phyloP scores from a whole-genome alignment of 805 yeast genomes.

The Diddensiella santjacobensis region DNA sequence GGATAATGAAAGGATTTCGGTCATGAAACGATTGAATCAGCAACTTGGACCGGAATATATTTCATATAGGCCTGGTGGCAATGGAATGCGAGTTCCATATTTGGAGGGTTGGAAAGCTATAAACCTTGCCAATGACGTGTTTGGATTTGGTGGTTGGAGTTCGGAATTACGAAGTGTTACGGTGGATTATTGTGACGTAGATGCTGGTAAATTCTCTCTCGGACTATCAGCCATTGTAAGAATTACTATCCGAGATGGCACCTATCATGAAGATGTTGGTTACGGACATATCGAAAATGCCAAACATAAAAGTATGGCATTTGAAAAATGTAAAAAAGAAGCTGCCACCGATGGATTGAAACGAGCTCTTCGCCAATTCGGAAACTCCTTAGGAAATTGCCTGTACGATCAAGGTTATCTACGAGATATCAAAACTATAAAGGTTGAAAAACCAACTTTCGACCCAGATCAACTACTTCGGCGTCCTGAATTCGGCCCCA shows the following conservation, averaged over 20 bases:
- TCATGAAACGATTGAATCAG: slow-evolving; percentile 22
- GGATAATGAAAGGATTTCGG: slow-evolving; percentile 9
- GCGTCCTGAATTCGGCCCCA: slow-evolving; percentile 13
- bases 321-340: slow-evolving; percentile 76
- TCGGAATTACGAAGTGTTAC: slow-evolving; percentile 55
- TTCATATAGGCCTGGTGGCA: slow-evolving; percentile 59
- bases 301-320: slow-evolving; percentile 57
- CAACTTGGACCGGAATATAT: slow-evolving; percentile 36
- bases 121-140: slow-evolving; percentile 67
- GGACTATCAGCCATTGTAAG: slow-evolving; percentile 46
- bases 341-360: slow-evolving; percentile 84
- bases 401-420: slow-evolving; percentile 33
- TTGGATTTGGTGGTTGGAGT: slow-evolving; percentile 78
- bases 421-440: slow-evolving; percentile 23
- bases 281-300: slow-evolving; percentile 63
- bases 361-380: slow-evolving; percentile 74
- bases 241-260: slow-evolving; percentile 73
- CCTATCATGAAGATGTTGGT: slow-evolving; percentile 76
- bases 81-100: slow-evolving; percentile 50
- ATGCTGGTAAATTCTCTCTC: slow-evolving; percentile 19
- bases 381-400: slow-evolving; percentile 62
- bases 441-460: slow-evolving; percentile 10
- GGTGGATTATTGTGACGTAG: slow-evolving; percentile 47
- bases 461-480: slow-evolving; percentile 17
- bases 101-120: slow-evolving; percentile 74